These are phyloP conservation scores for Pseudisothecium myosuroides DNA, from an alignment of 225 moss, liverwort and hornwort species.

Conservation along the genomic window DNA sequence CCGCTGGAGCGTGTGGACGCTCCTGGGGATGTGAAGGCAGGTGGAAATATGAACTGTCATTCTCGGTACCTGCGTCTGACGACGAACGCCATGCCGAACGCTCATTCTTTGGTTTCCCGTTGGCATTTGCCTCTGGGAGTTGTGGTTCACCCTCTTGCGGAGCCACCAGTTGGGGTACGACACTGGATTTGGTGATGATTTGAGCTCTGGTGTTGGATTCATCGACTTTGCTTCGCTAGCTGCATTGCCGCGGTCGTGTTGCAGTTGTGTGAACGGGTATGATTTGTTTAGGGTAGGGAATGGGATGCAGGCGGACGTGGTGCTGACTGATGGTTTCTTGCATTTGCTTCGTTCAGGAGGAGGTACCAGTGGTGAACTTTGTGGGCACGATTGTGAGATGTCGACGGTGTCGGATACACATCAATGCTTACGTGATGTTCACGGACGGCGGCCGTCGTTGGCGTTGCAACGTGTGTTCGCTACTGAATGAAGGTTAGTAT, in stretches of 20 bases:
- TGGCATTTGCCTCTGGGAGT: conserved; percentile 96
- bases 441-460: conserved; percentile 91
- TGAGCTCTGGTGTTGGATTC: neutral
- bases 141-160: conserved; percentile 82
- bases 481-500: conserved; percentile 79
- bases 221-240: neutral
- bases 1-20: conserved; percentile 33
- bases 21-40: conserved; percentile 25
- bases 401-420: conserved; percentile 81
- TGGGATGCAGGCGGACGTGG: neutral
- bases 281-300: neutral
- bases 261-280: neutral
- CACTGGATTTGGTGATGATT: neutral
- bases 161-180: conserved; percentile 89
- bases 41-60: conserved; percentile 58
- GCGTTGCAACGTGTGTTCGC: conserved; percentile 92
- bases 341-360: conserved; percentile 50
- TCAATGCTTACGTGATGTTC: conserved; percentile 86
- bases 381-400: conserved; percentile 86
- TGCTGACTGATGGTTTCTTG: neutral
- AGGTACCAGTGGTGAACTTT: conserved; percentile 91
- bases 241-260: neutral
- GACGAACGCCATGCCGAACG: conserved; percentile 81
- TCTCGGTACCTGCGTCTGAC: conserved; percentile 83
- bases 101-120: conserved; percentile 80